Base-by-base conservation (phyloP, 108 stramenopile species). In the Nitzschia putrida region DNA sequence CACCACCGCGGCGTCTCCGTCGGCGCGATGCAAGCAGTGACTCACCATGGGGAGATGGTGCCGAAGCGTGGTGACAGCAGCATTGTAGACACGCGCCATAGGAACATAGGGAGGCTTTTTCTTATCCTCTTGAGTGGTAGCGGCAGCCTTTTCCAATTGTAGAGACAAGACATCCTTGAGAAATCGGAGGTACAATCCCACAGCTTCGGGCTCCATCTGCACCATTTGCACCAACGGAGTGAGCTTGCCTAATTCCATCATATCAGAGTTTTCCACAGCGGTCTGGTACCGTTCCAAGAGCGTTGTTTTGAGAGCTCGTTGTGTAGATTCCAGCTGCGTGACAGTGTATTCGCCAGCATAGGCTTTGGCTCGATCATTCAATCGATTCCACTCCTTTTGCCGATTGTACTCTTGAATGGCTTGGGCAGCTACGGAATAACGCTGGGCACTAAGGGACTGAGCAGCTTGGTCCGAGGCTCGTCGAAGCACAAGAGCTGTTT, bases 31-130 rank as follows among this genome's bases (percentile, higher is more conserved):
- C 53, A 95, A 66, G 21, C 83, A 86, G 67, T 85, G 83, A 24
- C 89, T 84, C 2, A 95, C 89, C 89, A 95, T 90, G 73, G 94
- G 94, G 69, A 95, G 81, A 73, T 95, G 94, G 78, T 95, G 91
- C 9, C 94, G 72, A 53, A 95, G 53, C 38, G 78, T 80, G 8
- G 86, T 86, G 6, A 88, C 88, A 43, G 90, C 89, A 10, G 72
- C 75, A 77, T 95, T 95, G 80, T 90, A 95, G 10, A 90, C 86
- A 53, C 66, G 58, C 29, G 89, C 93, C 74, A 95, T 88, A 53
- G 49, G 74, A 29, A 74, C 66, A 73, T 71, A 77, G 0, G 85
- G 89, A 16, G 83, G 77, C 41, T 25, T 38, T 0, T 53, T 59
- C 23, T 61, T 75, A 58, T 71, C 72, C 61, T 75, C 29, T 54